These are phyloP conservation scores for Breynia disticha DNA, from an alignment of 441 rosid species.

Conservation along the genomic window DNA sequence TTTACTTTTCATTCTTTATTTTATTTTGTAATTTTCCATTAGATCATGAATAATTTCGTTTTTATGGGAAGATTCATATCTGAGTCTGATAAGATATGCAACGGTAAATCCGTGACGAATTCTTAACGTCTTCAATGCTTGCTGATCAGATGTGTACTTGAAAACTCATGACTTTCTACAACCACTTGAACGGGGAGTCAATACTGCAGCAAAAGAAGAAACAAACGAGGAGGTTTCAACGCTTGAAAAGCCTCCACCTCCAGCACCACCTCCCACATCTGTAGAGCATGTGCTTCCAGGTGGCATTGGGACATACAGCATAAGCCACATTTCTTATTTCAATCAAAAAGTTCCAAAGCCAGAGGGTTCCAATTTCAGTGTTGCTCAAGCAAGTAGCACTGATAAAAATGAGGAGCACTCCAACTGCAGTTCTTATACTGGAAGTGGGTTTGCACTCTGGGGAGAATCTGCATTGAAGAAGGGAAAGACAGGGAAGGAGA, in stretches of 20 bases:
- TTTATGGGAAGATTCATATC: no score
- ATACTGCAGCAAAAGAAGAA: conserved; percentile 44
- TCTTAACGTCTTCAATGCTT: conserved; percentile 2
- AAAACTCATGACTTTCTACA: conserved; percentile 78
- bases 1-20: no score
- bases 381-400: conserved; percentile 28
- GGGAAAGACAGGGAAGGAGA: conserved; percentile 98
- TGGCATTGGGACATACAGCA: conserved; percentile 79
- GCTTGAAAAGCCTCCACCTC: conserved; percentile 46
- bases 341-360: conserved; percentile 60
- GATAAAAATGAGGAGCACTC: conserved; percentile 59
- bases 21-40: no score
- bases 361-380: conserved; percentile 33
- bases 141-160: conserved; percentile 47
- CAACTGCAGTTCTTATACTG: conserved; percentile 55
- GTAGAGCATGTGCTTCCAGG: conserved; percentile 73
- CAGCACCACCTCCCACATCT: conserved; percentile 44
- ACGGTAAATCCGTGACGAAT: no score
- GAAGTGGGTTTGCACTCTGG: conserved; percentile 62
- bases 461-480: conserved; percentile 60
- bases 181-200: conserved; percentile 50
- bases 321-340: conserved; percentile 58
- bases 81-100: no score
- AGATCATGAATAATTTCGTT: no score
- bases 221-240: conserved; percentile 22